Percentiles rank a stretch among this genome's conserved stretches.
phyloP scores from a whole-genome alignment of 768 basidiomycete species.

The Boletus insuetus region DNA sequence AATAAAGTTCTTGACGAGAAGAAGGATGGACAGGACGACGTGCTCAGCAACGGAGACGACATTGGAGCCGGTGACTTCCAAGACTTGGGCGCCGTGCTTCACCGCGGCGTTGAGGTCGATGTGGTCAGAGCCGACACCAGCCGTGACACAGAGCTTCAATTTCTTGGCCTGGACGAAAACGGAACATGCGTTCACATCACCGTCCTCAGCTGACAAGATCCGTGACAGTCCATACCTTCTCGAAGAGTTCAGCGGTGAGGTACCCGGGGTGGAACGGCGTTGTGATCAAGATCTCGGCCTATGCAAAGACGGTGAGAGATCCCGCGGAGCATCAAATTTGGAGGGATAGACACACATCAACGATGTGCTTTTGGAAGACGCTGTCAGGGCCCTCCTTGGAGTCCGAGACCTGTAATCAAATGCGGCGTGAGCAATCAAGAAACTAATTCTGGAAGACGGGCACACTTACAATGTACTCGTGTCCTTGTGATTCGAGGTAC shows the following conservation, averaged over 20 bases:
- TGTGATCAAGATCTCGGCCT: slow-evolving; percentile 80
- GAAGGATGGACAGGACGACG: slow-evolving; percentile 86
- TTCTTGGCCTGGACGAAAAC: slow-evolving; percentile 66
- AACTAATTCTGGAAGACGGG: not conserved
- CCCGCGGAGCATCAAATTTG: slow-evolving; percentile 7
- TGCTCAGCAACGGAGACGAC: slow-evolving; percentile 92
- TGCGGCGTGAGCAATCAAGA: slow-evolving; percentile 1
- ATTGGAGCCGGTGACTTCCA: slow-evolving; percentile 87
- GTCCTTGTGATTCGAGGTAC: slow-evolving; percentile 69
- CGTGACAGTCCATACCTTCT: slow-evolving; percentile 45
- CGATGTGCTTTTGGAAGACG: slow-evolving; percentile 79
- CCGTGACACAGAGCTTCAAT: slow-evolving; percentile 86
- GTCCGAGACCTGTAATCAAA: slow-evolving; percentile 56
- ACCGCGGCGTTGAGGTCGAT: slow-evolving; percentile 88
- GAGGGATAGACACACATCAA: slow-evolving; percentile 52
- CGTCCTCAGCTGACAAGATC: slow-evolving; percentile 1
- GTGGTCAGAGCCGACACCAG: slow-evolving; percentile 89
- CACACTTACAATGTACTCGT: slow-evolving; percentile 63
- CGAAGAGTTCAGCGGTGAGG: slow-evolving; percentile 68
- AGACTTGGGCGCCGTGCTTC: slow-evolving; percentile 72
- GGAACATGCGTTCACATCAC: not conserved
- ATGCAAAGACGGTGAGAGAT: slow-evolving; percentile 10
- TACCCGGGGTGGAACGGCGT: slow-evolving; percentile 89
- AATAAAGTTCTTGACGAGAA: slow-evolving; percentile 87
- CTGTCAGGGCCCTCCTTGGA: slow-evolving; percentile 82